Base-by-base conservation (phyloP, 129 eudicot genomes). In the Chrysanthemum seticuspe region DNA sequence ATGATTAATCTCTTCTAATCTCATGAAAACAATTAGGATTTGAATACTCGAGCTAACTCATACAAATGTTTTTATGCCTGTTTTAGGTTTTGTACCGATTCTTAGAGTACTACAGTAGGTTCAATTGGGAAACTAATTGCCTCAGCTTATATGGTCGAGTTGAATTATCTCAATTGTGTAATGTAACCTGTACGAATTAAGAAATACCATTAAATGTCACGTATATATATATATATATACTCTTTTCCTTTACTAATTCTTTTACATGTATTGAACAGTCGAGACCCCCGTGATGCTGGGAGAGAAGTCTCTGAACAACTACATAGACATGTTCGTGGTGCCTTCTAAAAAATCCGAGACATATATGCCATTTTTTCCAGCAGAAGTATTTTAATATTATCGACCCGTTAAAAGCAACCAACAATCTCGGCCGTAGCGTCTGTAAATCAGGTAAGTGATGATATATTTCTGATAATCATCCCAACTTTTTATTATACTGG, bases 351-450 rank as follows among this genome's bases (percentile, higher is more conserved):
- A 29, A 14, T 49, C 29, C 3, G 83, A 79, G 71, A 62, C 58
- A 61, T 64, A 60, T 58, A 54, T 69, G 27, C 84, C 76, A 60
- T 44, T 65, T 50, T n/a, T 90, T 95, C 76, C 61, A 68, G 31
- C 55, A 27, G 12, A 95, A 91, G 86, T 64, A 70, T 83, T 68
- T 95, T 5, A 95, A 95, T 78, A 91, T 95, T 13, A 68, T 91
- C 18, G 99, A 95, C 76, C 97, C 99, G 5, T 72, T 95, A 64
- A 95, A 86, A 69, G 91, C 62, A 61, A 85, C 60, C 75, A 95
- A 95, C 80, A 95, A 95, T 78, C 88, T 95, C 58, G 99, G 99
- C 10, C 96, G 97, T 74, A 88, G 99, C 71, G 86, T 95, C 61
- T 27, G 74, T 21, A 21, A 21, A 21, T 21, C 21, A 85, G 96